A percentile compares a stretch with the other conserved stretches of the same genome.
These are phyloP conservation scores for Pilaira anomala DNA, from an alignment of 192 early-diverging fungal species.

Conservation along the genomic window DNA sequence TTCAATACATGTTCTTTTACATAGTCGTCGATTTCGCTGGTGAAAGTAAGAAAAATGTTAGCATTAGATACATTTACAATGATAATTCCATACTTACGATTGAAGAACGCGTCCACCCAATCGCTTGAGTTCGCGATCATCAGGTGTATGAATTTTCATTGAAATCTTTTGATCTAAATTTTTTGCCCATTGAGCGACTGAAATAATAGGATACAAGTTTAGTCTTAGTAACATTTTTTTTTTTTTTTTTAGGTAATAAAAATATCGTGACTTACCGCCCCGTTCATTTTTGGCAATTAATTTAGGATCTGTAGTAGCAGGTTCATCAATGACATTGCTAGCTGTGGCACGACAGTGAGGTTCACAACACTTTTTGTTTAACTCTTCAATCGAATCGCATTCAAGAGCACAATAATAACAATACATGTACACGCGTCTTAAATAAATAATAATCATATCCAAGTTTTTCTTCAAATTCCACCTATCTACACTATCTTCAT, in stretches of 20 bases:
- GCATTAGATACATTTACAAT: not conserved
- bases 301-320: constrained; percentile 9
- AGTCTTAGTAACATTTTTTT: no score
- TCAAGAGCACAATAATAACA: constrained; percentile 95
- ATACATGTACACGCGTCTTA: constrained; percentile 87
- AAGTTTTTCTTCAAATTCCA: constrained; percentile 45
- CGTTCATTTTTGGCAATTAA: not conserved
- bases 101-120: constrained; percentile 50
- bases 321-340: constrained; percentile 18
- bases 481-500: constrained; percentile 19
- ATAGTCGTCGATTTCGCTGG: constrained; percentile 54
- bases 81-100: constrained; percentile 32
- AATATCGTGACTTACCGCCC: not conserved
- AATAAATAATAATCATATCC: constrained; percentile 83
- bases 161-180: constrained; percentile 54
- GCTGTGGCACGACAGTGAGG: constrained; percentile 48
- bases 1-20: constrained; percentile 52
- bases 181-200: constrained; percentile 51
- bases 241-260: no score
- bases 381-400: constrained; percentile 80
- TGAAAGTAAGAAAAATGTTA: no score
- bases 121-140: constrained; percentile 43
- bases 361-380: constrained; percentile 70
- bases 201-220: not conserved
- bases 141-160: constrained; percentile 41